Base-by-base conservation (phyloP, 1,284 basidiomycete species). In the Inonotus hispidus region DNA sequence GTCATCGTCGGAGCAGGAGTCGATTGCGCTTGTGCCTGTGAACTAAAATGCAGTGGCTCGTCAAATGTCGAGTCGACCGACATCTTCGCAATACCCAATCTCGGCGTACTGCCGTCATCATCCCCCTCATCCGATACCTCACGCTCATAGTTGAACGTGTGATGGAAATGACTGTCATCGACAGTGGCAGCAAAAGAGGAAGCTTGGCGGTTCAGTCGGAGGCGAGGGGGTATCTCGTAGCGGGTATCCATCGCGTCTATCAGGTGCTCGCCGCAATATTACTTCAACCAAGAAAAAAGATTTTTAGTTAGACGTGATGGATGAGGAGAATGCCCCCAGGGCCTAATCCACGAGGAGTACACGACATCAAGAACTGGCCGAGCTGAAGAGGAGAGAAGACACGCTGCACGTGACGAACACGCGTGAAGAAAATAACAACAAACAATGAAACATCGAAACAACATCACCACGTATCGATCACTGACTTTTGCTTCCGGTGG, bases 1-100 rank as follows among this genome's bases (percentile, higher is more conserved):
- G 32, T 32, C 32, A 32, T 43, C 38, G 63, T 60, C 14, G 66
- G 61, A 1, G 64, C 62, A 8, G 66, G 27, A 10, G 41, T 65
- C 27, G 49, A 56, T 19, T 61, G 67, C 35, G 64, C 71, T 67
- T 58, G 70, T 35, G 65, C 68, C 46, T 56, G 39, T 43, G 68
- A 59, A 19, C 64, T 39, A 54, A 71, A 66, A 66, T 69, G 50
- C 60, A 64, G 59, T 69, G 59, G 57, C 74, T 67, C 58, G 83
- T 70, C 58, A 75, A 77, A 21, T 21, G 47, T 49, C 14, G 82
- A 1, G 83, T 84, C 32, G 79, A 75, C 52, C 77, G 71, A 41
- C 27, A 60, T 29, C 23, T 57, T 57, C 10, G 57, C 56, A 14
- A 39, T 32, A 3, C 50, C 53, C 16, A 56, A 13, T 5, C 63